Conservation (phyloP, 75 land plant genomes). For the Pseudotsuga menziesii region DNA sequence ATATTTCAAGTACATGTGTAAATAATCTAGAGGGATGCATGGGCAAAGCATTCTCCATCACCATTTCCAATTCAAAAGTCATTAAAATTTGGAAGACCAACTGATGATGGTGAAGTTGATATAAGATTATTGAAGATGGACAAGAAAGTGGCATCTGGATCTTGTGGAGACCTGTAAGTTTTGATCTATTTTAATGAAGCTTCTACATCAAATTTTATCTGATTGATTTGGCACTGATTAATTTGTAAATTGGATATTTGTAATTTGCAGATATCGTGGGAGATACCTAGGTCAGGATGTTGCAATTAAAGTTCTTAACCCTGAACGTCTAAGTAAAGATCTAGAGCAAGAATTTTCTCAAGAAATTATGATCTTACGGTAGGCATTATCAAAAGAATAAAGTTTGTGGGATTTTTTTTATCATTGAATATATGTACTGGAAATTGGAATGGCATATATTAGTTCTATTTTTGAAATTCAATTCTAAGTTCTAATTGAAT, state of each 20-base stretch:
- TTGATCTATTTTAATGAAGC: not conserved
- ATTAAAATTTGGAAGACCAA: slow-evolving; percentile 10
- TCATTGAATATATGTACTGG: not conserved
- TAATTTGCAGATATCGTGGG: slow-evolving; percentile 54
- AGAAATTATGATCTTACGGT: slow-evolving; percentile 70
- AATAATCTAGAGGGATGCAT: slow-evolving; percentile 34
- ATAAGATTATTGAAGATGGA: slow-evolving; percentile 55
- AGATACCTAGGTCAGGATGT: slow-evolving; percentile 71
- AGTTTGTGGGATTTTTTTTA: not conserved
- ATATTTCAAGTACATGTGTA: not conserved
- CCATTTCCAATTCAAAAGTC: slow-evolving; percentile 27
- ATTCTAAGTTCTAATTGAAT: not conserved
- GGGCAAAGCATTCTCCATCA: slow-evolving; percentile 48
- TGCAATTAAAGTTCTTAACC: slow-evolving; percentile 66
- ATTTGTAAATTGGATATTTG: not conserved
- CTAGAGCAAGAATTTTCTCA: slow-evolving; percentile 57
- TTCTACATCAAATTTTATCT: not conserved
- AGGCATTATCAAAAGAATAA: not conserved
- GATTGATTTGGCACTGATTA: not conserved
- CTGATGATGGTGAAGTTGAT: slow-evolving; percentile 81
- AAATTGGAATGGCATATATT: not conserved
- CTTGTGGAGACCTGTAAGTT: slow-evolving; percentile 94
- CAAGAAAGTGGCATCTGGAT: slow-evolving; percentile 78
- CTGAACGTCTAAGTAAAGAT: slow-evolving; percentile 56
- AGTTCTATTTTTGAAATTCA: not conserved